Evolutionary conservation across 2,329 filamentous ascomycete species (phyloP), one percentile per base, ranked within the genome.

Genomic region (Cladobotryum mycophilum): DNA sequence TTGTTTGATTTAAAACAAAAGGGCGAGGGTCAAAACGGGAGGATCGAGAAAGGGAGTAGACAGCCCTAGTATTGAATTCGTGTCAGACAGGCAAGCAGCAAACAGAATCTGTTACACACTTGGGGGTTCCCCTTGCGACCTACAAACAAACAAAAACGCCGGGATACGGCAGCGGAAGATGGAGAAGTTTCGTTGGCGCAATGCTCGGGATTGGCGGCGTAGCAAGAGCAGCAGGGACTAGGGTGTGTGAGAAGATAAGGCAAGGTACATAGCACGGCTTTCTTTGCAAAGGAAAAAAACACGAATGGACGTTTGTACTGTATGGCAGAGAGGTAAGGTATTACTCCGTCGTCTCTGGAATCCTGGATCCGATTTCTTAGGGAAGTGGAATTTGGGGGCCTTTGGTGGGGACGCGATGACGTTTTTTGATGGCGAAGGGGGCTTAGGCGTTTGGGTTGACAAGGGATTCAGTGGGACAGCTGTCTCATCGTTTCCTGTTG

Each of bases 401-500:
- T 38, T 38, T 41, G 52, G 53, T 54, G 53, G 53, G 33, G 51
- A 47, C 48, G 30, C 49, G 54, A 55, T 56, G 54, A 56, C 54
- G 54, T 56, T 56, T 50, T 56, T 55, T 50, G 50, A 17, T 34
- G 41, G 45, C 41, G 41, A 25, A 41, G 17, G 36, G 18, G 42
- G 20, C 18, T 49, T 30, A 30, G 25, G 25, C 25, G 25, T 30
- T 30, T 30, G 25, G 18, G 41, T 44, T 43, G 38, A 45, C 38
- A 48, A 20, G 45, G 41, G 50, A 42, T 12, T 41, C 41, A 38
- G 15, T 17, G 36, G 36, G 36, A n/a, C n/a, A 30, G 18, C 20
- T 14, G 20, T 44, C n/a, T 30, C 25, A 30, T 30, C 25, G 25
- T 30, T 44, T 44, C 22, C 5, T 18, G 30, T 15, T 22, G 22